Base-by-base conservation (phyloP, 139 green algal genomes). In the Edaphochlamys debaryana region DNA sequence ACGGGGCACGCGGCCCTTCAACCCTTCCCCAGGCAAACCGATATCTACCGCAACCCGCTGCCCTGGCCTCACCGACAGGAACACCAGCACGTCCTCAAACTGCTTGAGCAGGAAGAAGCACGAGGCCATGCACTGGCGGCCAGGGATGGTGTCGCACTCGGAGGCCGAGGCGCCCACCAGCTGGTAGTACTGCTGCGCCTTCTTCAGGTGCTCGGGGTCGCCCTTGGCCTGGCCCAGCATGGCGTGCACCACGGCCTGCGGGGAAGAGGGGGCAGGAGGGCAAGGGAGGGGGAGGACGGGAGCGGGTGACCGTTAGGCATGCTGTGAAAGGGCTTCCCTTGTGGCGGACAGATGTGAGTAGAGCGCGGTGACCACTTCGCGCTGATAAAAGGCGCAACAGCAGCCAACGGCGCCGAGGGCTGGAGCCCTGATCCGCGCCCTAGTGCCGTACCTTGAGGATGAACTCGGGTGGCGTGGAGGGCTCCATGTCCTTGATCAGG, bases 61-160 rank as follows among this genome's bases (percentile, higher is more conserved):
- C n/a, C n/a, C n/a, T n/a, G n/a, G n/a, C n/a, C n/a, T 38, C 64
- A 86, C 86, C 76, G 79, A 77, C 64, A 93, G 84, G 80, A 93
- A 93, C 34, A 95, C 88, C 37, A 95, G 85, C 79, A 95, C 92
- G 84, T 96, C 93, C 56, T 95, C 93, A 75, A 92, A 96, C 87
- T 94, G 93, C 79, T 91, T 88, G 52, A 94, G 86, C 69, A 98
- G 89, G 89, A 96, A 95, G 90, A 97, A 96, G 86, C 92, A 95
- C 20, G 77, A 91, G 0, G 95, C 93, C 94, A 97, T 97, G 90
- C 92, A 96, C 87, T 98, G 95, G 22, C 95, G 80, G 42, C 94
- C 94, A 13, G 94, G 93, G 29, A 98, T 96, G 63, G 95, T 98
- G 85, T 98, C 95, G 60, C 94, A 95, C 83, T 98, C 95, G 50